Evolutionary conservation across 352 stramenopile genomes (phyloP).

Genomic region (Globisporangium paddicum): DNA sequence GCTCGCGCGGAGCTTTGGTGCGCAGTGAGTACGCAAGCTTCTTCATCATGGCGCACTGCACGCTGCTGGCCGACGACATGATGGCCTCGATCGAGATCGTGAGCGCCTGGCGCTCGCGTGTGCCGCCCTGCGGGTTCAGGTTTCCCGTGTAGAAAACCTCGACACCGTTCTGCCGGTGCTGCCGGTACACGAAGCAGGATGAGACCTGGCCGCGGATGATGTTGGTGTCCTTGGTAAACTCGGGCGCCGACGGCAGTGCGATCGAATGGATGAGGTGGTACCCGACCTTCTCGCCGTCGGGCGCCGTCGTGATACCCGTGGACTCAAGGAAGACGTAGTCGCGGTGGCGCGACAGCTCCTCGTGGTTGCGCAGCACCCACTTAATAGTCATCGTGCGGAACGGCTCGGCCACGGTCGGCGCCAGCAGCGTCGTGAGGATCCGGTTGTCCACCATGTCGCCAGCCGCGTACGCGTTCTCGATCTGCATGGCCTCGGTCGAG

Average conservation of each 20-base stretch:
- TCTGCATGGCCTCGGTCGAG: slow-evolving; percentile 18
- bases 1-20: slow-evolving; percentile 12
- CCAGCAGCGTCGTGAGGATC: slow-evolving; percentile 39
- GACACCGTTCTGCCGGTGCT: slow-evolving; percentile 10
- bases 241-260: slow-evolving; percentile 25
- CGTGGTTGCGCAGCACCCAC: slow-evolving; percentile 65
- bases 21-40: slow-evolving; percentile 35
- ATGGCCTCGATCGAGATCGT: slow-evolving; percentile 40
- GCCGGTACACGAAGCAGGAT: slow-evolving; percentile 13
- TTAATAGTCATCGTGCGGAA: slow-evolving; percentile 70
- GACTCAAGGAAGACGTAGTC: slow-evolving; percentile 74
- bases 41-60: slow-evolving; percentile 73
- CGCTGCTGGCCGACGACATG: slow-evolving; percentile 27
- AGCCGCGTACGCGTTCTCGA: slow-evolving; percentile 16
- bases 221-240: slow-evolving; percentile 59
- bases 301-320: slow-evolving; percentile 49
- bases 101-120: slow-evolving; percentile 37
- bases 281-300: slow-evolving; percentile 46
- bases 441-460: slow-evolving; percentile 18
- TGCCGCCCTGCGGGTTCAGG: slow-evolving; percentile 43
- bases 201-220: slow-evolving; percentile 46
- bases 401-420: slow-evolving; percentile 33
- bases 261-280: slow-evolving; percentile 66
- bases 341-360: slow-evolving; percentile 47
- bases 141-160: slow-evolving; percentile 49